Base-by-base conservation (phyloP, 306 rosid species). In the Glycyrrhiza uralensis region DNA sequence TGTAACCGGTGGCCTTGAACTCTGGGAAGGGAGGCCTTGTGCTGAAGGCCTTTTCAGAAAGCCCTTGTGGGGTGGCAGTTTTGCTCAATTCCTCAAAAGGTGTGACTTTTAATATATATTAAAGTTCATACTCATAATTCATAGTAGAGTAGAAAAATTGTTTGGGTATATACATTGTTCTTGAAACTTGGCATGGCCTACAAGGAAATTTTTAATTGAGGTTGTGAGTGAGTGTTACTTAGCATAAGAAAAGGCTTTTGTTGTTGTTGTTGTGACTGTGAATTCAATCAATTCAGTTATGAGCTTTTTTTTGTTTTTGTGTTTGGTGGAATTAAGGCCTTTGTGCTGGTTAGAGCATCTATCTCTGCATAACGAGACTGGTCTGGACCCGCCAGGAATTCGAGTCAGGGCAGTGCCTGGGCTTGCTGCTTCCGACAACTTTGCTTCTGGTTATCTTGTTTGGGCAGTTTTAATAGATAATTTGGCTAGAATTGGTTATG, bases 21-120 rank as follows among this genome's bases (percentile, higher is more conserved):
- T 90, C 19, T 90, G 94, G 93, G 96, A 88, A 70, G 98, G 96
- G 26, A 83, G 75, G 82, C 90, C 94, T 67, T 89, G 94, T 77
- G 87, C 96, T 52, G 69, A 81, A 49, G 88, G 76, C 1, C 81
- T 92, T 3, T 92, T 89, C 41, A 52, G 94, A 38, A 83, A 87
- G 80, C 76, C 75, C 1, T 86, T 89, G 33, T 92, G 94, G 94
- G 94, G 88, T 69, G 87, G 86, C 32, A 77, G 84, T 72, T 88
- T 92, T 76, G 42, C 87, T 42, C 85, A 87, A 76, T 85, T 89
- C 7, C 74, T 89, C 71, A 78, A 80, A 82, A 89, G 96, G 96
- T 90, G 26, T 42, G 72, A 18, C 24, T 7, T 4, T 47, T 5
- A 30, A 17, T 19, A 19, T 5, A 14, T n/a, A n/a, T n/a, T n/a